A percentile compares a stretch with the other conserved stretches of the same genome.
Evolutionary conservation across 2,329 filamentous ascomycete species (phyloP).

Genomic region (Cadophora gregata): DNA sequence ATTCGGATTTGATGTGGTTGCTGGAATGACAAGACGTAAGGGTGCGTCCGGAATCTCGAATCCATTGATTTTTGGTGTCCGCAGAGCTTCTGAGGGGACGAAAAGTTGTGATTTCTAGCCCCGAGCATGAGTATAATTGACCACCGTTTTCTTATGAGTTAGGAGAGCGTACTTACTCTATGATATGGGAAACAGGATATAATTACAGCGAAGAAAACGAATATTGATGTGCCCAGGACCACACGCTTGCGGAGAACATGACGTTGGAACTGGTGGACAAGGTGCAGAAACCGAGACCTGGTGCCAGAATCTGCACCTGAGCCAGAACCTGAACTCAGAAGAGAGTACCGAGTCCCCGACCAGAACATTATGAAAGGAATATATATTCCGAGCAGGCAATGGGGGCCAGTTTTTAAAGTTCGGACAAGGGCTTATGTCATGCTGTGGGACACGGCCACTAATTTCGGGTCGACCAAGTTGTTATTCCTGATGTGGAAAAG

Average conservation of each 20-base stretch:
- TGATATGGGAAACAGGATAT: not conserved
- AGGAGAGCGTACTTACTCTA: not conserved
- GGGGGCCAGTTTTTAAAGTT: not conserved
- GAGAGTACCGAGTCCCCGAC: not conserved
- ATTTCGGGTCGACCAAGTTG: not conserved
- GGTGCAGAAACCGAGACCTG: not conserved
- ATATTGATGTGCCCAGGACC: not conserved
- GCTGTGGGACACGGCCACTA: not conserved
- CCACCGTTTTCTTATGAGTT: too few relatives aligned
- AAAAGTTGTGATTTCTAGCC: not conserved
- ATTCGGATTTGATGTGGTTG: not conserved
- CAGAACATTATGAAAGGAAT: not conserved
- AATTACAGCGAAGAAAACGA: not conserved
- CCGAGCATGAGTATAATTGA: too few relatives aligned
- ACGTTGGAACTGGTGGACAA: not conserved
- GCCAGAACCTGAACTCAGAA: too few relatives aligned
- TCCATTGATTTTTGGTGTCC: slow-evolving; percentile 1
- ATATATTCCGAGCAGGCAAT: not conserved
- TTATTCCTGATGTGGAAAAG: not conserved
- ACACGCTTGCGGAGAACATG: not conserved
- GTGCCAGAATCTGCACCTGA: not conserved
- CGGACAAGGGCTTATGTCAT: too few relatives aligned
- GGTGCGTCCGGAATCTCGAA: not conserved
- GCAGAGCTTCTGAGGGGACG: not conserved
- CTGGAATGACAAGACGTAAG: not conserved